Evolutionary conservation across 169 alveolate genomes (phyloP).

Genomic region (Miamiensis avidus): DNA sequence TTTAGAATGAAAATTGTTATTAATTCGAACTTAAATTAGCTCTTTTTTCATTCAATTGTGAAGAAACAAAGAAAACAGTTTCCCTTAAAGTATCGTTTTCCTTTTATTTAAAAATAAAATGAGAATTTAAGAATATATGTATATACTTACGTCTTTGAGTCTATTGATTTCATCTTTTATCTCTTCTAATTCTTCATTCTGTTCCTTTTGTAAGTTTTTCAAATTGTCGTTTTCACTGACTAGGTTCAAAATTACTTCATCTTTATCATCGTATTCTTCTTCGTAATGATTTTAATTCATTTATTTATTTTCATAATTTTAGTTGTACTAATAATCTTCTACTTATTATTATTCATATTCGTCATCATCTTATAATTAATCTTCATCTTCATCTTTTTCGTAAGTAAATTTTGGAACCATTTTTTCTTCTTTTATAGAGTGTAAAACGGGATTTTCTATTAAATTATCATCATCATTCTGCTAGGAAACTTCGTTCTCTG

Average conservation of each 20-base stretch:
- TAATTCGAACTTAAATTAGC: background rate
- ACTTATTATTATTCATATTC: background rate
- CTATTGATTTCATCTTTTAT: background rate
- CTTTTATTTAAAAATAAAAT: background rate
- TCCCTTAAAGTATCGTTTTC: background rate
- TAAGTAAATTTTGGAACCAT: background rate
- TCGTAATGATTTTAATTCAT: background rate
- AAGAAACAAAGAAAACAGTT: background rate
- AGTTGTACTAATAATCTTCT: too few species aligned
- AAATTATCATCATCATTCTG: background rate
- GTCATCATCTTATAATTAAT: too few species aligned
- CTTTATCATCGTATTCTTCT: background rate
- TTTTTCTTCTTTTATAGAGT: background rate
- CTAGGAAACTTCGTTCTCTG: background rate
- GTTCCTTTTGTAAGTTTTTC: background rate
- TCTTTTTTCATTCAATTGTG: background rate
- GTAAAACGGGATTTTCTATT: background rate
- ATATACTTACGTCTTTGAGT: background rate
- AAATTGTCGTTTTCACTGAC: background rate
- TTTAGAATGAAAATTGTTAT: background rate
- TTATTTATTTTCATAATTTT: background rate
- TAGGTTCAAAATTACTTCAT: background rate
- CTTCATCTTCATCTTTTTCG: background rate
- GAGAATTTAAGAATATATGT: too few species aligned
- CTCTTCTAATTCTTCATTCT: background rate